Evolutionary conservation across 805 yeast species (phyloP).

Genomic region (Candida peoriensis): DNA sequence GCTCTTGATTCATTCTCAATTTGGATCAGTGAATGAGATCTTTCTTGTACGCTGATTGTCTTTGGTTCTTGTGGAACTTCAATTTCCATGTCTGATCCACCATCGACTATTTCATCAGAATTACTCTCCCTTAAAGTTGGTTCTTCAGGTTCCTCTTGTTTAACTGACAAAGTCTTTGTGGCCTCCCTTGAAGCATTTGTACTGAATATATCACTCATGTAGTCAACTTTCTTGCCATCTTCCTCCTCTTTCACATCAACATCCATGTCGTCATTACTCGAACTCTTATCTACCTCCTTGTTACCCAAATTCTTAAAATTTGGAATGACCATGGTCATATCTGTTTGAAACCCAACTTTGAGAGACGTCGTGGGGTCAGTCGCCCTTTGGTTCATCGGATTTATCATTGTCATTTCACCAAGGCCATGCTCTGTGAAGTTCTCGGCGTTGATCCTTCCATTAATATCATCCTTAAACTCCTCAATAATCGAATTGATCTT

Average conservation of each 20-base stretch:
- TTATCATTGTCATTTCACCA: conserved; percentile 27
- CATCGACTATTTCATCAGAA: conserved; percentile 1
- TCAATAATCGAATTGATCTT: conserved; percentile 21
- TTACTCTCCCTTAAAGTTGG: conserved; percentile 1
- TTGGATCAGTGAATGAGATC: no score
- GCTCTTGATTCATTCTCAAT: no score
- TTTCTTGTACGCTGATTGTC: conserved; percentile 2
- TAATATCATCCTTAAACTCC: conserved; percentile 19
- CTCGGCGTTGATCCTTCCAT: conserved; percentile 7
- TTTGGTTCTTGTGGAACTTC: neutral
- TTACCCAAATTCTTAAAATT: conserved; percentile 6
- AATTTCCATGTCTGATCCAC: conserved; percentile 4
- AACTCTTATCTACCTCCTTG: conserved; percentile 2
- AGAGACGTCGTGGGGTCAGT: conserved; percentile 14
- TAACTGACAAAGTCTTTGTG: conserved; percentile 4
- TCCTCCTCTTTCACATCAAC: conserved; percentile 7
- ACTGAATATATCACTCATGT: conserved; percentile 19
- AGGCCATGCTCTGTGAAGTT: conserved; percentile 13
- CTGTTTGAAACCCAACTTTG: conserved; percentile 18
- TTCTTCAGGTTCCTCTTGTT: conserved; percentile 1
- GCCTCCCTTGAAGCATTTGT: conserved; percentile 5
- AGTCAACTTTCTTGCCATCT: conserved; percentile 10
- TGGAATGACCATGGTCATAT: conserved; percentile 36
- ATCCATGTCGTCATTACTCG: conserved; percentile 8
- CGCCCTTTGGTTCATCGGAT: conserved; percentile 13